phyloP scores from a whole-genome alignment of 257 asterid species.

The Salvia miltiorrhiza region DNA sequence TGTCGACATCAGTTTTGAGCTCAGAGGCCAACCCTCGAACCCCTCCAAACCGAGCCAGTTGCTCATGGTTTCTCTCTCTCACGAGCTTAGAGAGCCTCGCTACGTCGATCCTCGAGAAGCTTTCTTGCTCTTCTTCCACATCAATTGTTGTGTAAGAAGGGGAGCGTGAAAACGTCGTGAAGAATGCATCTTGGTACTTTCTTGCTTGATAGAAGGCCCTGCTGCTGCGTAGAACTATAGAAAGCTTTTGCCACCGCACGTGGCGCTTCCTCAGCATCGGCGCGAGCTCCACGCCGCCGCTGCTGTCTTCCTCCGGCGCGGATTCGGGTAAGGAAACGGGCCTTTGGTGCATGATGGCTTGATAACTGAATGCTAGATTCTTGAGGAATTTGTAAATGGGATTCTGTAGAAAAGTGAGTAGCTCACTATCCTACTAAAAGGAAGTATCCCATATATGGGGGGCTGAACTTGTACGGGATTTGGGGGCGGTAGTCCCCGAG shows the following conservation, averaged over 20 bases:
- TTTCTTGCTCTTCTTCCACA: background rate
- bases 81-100: background rate
- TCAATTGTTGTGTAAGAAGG: background rate
- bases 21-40: background rate
- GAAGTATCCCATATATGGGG: no score
- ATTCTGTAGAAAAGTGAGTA: background rate
- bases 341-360: background rate
- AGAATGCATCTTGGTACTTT: background rate
- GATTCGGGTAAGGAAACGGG: background rate
- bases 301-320: background rate
- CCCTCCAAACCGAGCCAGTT: background rate
- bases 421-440: no score
- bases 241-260: background rate
- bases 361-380: background rate
- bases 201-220: constrained; percentile 16
- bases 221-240: background rate
- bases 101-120: background rate
- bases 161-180: background rate
- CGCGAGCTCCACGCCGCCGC: background rate
- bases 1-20: background rate
- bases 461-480: no score
- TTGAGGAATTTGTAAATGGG: background rate
- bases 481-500: no score
- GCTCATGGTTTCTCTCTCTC: background rate
- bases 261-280: background rate